Evolutionary conservation across 1,284 basidiomycete species (phyloP), one percentile per base, ranked within the genome.

Genomic region (Cystobasidium pallidum): DNA sequence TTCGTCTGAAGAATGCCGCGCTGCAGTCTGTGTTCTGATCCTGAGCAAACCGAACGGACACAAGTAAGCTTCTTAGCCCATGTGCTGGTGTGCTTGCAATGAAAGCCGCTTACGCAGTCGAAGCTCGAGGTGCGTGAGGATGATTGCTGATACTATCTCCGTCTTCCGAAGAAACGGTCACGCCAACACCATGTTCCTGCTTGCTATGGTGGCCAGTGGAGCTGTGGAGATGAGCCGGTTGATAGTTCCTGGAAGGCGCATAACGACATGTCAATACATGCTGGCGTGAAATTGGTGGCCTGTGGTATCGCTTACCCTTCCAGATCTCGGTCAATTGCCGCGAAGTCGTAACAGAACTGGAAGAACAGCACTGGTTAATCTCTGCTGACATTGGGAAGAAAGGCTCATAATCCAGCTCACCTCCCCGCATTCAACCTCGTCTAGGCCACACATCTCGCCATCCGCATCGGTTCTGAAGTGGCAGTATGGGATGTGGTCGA

Each of bases 381-480:
- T 34, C 3, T 26, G 24, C 3, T 6, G 19, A n/a, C 4, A 19
- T 36, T 19, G 34, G 54, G 17, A 55, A 41, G 30, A 45, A 68
- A n/a, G n/a, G n/a, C 13, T 19, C 34, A 41, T 10, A 15, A n/a
- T 17, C 3, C 26, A 10, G n/a, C 68, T 30, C 32, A 65, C 70
- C 73, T 93, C 89, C 39, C 87, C 86, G 78, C 91, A 79, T 75
- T 82, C 80, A 62, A 79, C 80, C 74, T 80, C 91, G 81, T 97
- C 93, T 86, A 95, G 89, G 62, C 93, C 93, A 65, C 92, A 84
- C 70, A 86, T 86, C 83, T 96, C 92, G 39, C 87, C 90, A 79
- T 91, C 88, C 41, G 87, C 86, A 19, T 86, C 86, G 24, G 88
- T 86, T 51, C 89, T 86, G 77, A 96, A 86, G 67, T 87, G 85